Base-by-base conservation (phyloP, 495 filamentous ascomycete genomes). In the Penicillium coprophilum region DNA sequence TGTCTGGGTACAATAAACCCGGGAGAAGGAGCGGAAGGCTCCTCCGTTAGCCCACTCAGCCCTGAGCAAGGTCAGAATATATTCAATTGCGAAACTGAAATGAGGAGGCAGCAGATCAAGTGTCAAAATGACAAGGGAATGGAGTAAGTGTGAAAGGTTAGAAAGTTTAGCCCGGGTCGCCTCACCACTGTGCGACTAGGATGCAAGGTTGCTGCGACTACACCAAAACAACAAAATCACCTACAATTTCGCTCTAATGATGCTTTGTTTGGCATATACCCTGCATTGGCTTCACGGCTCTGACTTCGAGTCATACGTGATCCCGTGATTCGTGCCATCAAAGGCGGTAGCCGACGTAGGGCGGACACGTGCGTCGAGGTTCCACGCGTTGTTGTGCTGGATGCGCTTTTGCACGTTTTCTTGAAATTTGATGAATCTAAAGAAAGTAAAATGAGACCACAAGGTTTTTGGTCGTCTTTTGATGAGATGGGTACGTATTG, bases 251-350 rank as follows among this genome's bases (percentile, higher is more conserved):
- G 15, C 28, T 43, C 47, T 1, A 27, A 20, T 17, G 21, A 20
- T 31, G 3, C 28, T 17, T 46, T 56, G 47, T 32, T 49, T 46
- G 20, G 15, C n/a, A 45, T 11, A 13, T 41, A 9, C 17, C 49
- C 15, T 38, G 34, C 55, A 28, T 64, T 56, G 12, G 55, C 53
- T 32, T 63, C 66, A 9, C 61, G 66, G 43, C 64, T 68, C 39
- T 64, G 62, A 43, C 68, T 69, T 39, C 68, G 55, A 2, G 68
- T 69, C 21, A 64, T 53, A 39, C 66, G 65, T 21, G 50, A 34
- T 10, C 39, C 47, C 20, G 21, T 53, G 8, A 46, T 45, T 21
- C 53, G 57, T 11, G 60, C 53, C 66, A 68, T 68, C 41, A 19
- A 47, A 46, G 57, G 58, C 63, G 56, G 62, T 61, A 44, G 32